Conservation (phyloP, 345 rosid genomes). For the Brassica juncea region DNA sequence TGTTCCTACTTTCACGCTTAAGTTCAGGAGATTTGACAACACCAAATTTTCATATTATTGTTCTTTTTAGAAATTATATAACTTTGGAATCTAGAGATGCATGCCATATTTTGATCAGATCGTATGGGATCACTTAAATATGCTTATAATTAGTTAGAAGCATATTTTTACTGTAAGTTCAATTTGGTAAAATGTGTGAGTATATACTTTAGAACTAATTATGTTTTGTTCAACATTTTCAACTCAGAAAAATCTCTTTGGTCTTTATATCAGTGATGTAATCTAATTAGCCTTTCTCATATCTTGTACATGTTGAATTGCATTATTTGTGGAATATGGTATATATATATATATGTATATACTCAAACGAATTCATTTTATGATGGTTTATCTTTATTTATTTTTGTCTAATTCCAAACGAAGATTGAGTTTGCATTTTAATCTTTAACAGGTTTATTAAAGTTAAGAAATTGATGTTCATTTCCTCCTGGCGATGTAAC, state of each 20-base stretch:
- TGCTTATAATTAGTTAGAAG: neutral
- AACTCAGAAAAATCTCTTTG: neutral
- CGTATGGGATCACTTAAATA: neutral
- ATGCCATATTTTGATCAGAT: neutral
- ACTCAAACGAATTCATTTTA: neutral
- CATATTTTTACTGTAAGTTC: neutral
- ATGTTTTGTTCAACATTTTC: neutral
- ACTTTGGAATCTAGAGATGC: neutral
- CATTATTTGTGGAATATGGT: neutral
- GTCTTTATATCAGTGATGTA: neutral
- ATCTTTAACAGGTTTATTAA: neutral
- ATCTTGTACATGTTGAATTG: neutral
- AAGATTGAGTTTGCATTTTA: neutral
- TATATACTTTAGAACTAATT: neutral
- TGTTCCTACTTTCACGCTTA: conserved; percentile 39
- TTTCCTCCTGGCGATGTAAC: conserved; percentile 30
- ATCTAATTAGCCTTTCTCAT: conserved; percentile 1
- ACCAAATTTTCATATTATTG: conserved; percentile 24
- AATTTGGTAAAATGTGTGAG: neutral
- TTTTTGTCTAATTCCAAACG: neutral
- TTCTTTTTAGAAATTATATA: neutral
- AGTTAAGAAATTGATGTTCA: neutral
- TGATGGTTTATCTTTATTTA: neutral
- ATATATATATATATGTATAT: neutral
- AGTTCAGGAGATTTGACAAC: conserved; percentile 40